A percentile compares a stretch with the other conserved stretches of the same genome.
Conservation (phyloP, 2,329 filamentous ascomycete species). For the Botryosphaeria dothidea region DNA sequence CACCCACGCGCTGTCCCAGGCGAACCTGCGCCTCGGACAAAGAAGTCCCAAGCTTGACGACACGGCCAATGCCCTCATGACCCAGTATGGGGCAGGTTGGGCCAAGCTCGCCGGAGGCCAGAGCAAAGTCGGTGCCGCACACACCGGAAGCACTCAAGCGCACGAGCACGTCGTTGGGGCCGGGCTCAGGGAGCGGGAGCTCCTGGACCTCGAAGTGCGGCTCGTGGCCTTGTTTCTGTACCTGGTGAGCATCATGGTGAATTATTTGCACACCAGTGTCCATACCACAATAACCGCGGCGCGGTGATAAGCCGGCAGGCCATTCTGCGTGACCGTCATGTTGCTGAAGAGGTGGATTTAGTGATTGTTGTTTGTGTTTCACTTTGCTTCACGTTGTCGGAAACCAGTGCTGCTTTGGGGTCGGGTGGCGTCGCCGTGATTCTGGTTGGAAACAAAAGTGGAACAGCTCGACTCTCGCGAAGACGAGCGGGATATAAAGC, state of each 20-base stretch:
- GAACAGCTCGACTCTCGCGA: neutral
- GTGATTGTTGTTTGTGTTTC: neutral
- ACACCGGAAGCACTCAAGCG: conserved; percentile 60
- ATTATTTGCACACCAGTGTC: no score
- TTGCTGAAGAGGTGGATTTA: neutral
- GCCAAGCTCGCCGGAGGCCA: conserved; percentile 56
- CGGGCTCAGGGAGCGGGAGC: conserved; percentile 50
- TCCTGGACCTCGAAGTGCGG: conserved; percentile 51
- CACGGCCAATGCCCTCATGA: conserved; percentile 60
- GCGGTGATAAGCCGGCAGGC: conserved; percentile 5
- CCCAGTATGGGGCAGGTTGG: conserved; percentile 45
- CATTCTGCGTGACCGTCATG: neutral
- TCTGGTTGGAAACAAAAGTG: conserved; percentile 4
- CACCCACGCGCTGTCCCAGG: conserved; percentile 53
- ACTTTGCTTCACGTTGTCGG: neutral
- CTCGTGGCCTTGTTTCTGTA: conserved; percentile 43
- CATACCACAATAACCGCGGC: conserved; percentile 16
- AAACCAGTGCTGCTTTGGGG: neutral
- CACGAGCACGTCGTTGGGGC: conserved; percentile 57
- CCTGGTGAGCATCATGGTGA: neutral
- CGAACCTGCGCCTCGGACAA: conserved; percentile 50
- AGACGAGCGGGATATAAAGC: neutral
- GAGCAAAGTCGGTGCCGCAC: conserved; percentile 59
- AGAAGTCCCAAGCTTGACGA: conserved; percentile 57
- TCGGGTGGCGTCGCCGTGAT: neutral